Evolutionary conservation across 164 flowering plant genomes (phyloP).

Genomic region (Nymphaea colorata): DNA sequence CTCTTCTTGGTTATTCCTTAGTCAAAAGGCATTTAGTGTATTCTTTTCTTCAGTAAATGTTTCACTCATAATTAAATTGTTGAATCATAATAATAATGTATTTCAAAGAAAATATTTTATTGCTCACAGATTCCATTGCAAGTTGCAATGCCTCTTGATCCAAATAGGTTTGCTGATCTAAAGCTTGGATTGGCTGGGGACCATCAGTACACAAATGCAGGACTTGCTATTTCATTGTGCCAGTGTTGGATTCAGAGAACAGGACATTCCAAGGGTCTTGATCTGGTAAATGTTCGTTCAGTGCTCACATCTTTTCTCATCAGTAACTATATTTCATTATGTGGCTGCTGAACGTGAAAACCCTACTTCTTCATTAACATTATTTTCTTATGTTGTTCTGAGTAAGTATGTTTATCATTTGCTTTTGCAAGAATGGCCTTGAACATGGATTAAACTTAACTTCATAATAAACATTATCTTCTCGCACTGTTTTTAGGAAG

Average conservation of each 20-base stretch:
- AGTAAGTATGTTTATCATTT: neutral
- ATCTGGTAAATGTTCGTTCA: constrained; percentile 28
- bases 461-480: no score
- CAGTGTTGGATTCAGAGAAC: constrained; percentile 65
- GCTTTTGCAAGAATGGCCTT: no score
- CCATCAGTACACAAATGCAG: constrained; percentile 73
- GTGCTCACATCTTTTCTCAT: neutral
- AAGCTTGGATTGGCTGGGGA: constrained; percentile 72
- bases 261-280: constrained; percentile 41
- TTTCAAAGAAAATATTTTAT: neutral
- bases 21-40: no score
- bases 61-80: no score
- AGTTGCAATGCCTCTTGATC: constrained; percentile 45
- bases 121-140: constrained; percentile 55
- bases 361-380: neutral
- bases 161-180: constrained; percentile 25
- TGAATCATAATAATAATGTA: no score
- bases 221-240: constrained; percentile 72
- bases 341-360: neutral
- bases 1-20: no score
- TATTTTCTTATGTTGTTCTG: neutral
- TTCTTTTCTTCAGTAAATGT: no score
- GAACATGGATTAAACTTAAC: no score
- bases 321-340: neutral
- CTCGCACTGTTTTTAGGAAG: no score